phyloP scores from a whole-genome alignment of 129 eudicot genomes.

The Pulicaria dysenterica region DNA sequence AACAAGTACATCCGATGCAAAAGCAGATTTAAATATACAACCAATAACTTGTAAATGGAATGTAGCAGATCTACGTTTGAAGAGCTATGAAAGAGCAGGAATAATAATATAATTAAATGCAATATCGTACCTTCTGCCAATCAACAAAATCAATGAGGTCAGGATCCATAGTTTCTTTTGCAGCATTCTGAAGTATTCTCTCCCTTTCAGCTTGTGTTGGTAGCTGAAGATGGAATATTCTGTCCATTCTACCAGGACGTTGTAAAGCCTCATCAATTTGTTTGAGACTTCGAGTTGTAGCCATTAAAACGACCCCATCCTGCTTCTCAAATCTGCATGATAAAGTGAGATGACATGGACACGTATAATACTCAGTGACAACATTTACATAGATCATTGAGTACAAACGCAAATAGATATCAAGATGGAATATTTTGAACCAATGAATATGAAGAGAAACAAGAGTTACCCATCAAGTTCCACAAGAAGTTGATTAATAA shows the following conservation, averaged over 20 bases:
- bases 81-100: not conserved
- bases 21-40: no score
- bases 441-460: constrained; percentile 13
- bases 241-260: constrained; percentile 99
- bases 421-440: not conserved
- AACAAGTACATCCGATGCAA: no score
- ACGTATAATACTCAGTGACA: not conserved
- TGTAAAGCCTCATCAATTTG: constrained; percentile 80
- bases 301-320: constrained; percentile 96
- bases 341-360: not conserved
- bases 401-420: not conserved
- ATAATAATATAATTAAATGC: constrained; percentile 10
- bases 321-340: constrained; percentile 87
- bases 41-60: no score
- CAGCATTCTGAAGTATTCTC: constrained; percentile 66
- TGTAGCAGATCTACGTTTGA: not conserved
- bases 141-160: constrained; percentile 77
- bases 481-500: constrained; percentile 91
- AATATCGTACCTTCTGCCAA: constrained; percentile 68
- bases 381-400: constrained; percentile 1
- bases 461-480: constrained; percentile 91
- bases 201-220: constrained; percentile 87
- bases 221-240: constrained; percentile 81
- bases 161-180: constrained; percentile 83
- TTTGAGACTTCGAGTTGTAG: constrained; percentile 74